phyloP scores from a whole-genome alignment of 495 filamentous ascomycete genomes.

The Aspergillus leporis region DNA sequence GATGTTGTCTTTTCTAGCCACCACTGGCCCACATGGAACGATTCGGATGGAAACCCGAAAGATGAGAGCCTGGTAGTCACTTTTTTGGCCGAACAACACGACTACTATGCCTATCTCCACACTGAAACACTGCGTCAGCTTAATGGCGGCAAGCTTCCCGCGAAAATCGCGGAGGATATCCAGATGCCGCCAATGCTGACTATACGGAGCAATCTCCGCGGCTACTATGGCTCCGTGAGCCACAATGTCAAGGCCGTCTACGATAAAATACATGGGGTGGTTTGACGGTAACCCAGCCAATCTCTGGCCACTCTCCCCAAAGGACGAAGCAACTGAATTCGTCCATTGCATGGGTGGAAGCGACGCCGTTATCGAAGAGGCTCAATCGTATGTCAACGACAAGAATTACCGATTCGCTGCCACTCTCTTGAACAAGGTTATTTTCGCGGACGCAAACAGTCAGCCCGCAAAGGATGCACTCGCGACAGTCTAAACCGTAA shows the following conservation, averaged over 20 bases:
- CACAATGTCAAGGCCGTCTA: slow-evolving; percentile 45
- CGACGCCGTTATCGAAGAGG: slow-evolving; percentile 15
- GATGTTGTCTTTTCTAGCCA: slow-evolving; percentile 25
- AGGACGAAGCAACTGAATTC: slow-evolving; percentile 26
- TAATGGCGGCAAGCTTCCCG: slow-evolving; percentile 26
- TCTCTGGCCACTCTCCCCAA: slow-evolving; percentile 36
- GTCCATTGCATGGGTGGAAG: slow-evolving; percentile 28
- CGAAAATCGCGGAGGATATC: slow-evolving; percentile 34
- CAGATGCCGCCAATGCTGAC: slow-evolving; percentile 25
- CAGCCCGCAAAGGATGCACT: slow-evolving; percentile 3
- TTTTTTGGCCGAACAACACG: slow-evolving; percentile 28
- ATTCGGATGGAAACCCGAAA: slow-evolving; percentile 13
- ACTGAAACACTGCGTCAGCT: slow-evolving; percentile 34
- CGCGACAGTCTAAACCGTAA: slow-evolving; percentile 17
- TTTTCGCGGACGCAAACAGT: slow-evolving; percentile 14
- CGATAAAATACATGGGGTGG: slow-evolving; percentile 39
- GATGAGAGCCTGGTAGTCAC: too few relatives aligned
- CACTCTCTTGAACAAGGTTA: slow-evolving; percentile 23
- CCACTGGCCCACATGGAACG: slow-evolving; percentile 33
- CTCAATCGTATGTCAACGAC: slow-evolving; percentile 4
- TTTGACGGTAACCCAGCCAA: slow-evolving; percentile 39
- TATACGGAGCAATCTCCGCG: slow-evolving; percentile 24
- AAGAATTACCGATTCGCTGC: slow-evolving; percentile 25
- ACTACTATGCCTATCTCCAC: slow-evolving; percentile 37
- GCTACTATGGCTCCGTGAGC: slow-evolving; percentile 37